Evolutionary conservation across 768 basidiomycete genomes (phyloP).

Genomic region (Lenzites betulinus): DNA sequence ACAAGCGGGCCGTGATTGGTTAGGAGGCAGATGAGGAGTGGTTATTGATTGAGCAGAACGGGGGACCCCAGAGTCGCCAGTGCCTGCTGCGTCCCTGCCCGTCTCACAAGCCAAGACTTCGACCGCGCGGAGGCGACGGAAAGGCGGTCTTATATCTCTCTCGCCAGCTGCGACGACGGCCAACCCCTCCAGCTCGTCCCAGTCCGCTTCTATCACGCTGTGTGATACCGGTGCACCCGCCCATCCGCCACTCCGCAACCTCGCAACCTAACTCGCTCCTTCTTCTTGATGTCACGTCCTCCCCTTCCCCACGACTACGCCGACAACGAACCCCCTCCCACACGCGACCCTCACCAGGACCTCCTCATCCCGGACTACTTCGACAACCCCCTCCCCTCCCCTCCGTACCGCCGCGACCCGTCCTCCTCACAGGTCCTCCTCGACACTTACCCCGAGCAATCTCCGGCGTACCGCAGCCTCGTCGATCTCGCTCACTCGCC

Average conservation of each 20-base stretch:
- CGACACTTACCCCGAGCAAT: constrained; percentile 24
- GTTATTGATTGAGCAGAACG: neutral
- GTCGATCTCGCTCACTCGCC: constrained; percentile 23
- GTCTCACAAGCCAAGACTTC: no score
- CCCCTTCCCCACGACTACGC: constrained; percentile 4
- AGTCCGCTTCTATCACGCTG: neutral
- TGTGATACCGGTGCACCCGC: neutral
- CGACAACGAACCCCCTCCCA: no score
- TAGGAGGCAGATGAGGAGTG: neutral
- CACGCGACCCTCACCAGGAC: constrained; percentile 11
- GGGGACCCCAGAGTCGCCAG: constrained; percentile 3
- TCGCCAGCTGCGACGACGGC: no score
- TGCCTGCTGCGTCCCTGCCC: neutral
- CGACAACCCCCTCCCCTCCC: constrained; percentile 36
- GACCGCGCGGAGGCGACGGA: no score
- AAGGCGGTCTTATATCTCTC: no score
- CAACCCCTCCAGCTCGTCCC: no score
- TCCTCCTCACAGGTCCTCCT: constrained; percentile 38
- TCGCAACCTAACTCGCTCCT: neutral
- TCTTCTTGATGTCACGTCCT: neutral
- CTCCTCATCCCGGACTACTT: constrained; percentile 25
- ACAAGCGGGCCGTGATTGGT: neutral
- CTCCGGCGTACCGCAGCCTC: constrained; percentile 29
- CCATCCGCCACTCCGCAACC: constrained; percentile 9
- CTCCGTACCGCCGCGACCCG: constrained; percentile 40